Conservation (phyloP, 2,329 filamentous ascomycete species). For the Cladosporium austrohemisphaericum region DNA sequence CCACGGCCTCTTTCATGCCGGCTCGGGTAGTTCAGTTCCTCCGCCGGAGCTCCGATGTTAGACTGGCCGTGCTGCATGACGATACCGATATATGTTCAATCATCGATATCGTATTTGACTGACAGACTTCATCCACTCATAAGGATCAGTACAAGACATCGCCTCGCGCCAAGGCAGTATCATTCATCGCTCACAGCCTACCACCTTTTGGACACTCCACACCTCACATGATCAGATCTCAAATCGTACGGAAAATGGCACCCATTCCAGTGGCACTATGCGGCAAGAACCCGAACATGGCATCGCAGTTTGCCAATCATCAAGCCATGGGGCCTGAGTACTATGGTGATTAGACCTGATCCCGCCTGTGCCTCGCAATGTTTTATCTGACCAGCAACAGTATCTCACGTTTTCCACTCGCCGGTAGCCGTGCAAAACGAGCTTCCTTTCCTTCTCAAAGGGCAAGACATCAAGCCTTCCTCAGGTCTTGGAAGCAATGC, state of each 20-base stretch:
- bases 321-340: constrained; percentile 21
- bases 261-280: constrained; percentile 24
- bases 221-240: constrained; percentile 6
- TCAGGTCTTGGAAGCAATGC: constrained; percentile 23
- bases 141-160: no score
- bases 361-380: background rate
- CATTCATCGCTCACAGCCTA: no score
- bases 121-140: no score
- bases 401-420: constrained; percentile 25
- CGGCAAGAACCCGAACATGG: constrained; percentile 23
- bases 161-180: no score
- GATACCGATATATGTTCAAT: no score
- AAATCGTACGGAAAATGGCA: constrained; percentile 17
- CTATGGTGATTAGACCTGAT: constrained; percentile 22
- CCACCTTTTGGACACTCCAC: no score
- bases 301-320: constrained; percentile 17
- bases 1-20: background rate
- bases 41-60: no score
- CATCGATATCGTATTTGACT: no score
- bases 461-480: constrained; percentile 19
- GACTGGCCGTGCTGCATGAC: constrained; percentile 8
- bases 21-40: no score
- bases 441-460: constrained; percentile 20
- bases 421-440: constrained; percentile 19
- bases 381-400: constrained; percentile 15